These are phyloP conservation scores for Chenopodium quinoa DNA, from an alignment of 148 eudicot species.

Conservation along the genomic window DNA sequence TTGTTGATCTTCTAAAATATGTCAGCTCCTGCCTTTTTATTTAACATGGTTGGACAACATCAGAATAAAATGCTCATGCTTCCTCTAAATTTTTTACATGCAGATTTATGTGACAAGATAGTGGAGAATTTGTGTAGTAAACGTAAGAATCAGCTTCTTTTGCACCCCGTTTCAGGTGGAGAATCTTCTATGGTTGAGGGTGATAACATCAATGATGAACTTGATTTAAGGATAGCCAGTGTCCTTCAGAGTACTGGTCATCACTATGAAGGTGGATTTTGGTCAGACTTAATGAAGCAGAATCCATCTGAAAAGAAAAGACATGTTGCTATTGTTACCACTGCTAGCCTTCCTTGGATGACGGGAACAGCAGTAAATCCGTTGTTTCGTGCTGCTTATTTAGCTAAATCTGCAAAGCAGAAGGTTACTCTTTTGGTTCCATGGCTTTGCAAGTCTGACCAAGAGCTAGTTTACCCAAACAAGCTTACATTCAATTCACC, in stretches of 20 bases:
- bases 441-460: conserved; percentile 92
- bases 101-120: conserved; percentile 89
- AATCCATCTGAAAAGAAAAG: conserved; percentile 53
- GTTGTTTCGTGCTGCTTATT: conserved; percentile 91
- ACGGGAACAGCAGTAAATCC: conserved; percentile 99
- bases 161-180: conserved; percentile 58
- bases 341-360: conserved; percentile 99
- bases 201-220: conserved; percentile 63
- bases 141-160: conserved; percentile 60
- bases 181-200: conserved; percentile 64
- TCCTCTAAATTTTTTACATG: conserved; percentile 12
- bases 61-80: background rate
- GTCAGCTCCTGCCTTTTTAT: background rate
- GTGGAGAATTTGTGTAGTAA: conserved; percentile 84
- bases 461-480: conserved; percentile 91
- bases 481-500: conserved; percentile 80
- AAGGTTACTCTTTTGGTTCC: conserved; percentile 93
- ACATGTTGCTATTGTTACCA: conserved; percentile 94
- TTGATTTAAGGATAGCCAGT: conserved; percentile 90
- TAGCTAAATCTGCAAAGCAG: conserved; percentile 81
- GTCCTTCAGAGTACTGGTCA: conserved; percentile 98
- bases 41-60: background rate
- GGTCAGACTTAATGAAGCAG: conserved; percentile 54
- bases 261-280: conserved; percentile 83
- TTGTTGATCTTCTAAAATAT: background rate